A percentile compares a stretch with the other conserved stretches of the same genome.
These are phyloP conservation scores for Spergularia azorica DNA, from an alignment of 179 eudicot species.

Conservation along the genomic window DNA sequence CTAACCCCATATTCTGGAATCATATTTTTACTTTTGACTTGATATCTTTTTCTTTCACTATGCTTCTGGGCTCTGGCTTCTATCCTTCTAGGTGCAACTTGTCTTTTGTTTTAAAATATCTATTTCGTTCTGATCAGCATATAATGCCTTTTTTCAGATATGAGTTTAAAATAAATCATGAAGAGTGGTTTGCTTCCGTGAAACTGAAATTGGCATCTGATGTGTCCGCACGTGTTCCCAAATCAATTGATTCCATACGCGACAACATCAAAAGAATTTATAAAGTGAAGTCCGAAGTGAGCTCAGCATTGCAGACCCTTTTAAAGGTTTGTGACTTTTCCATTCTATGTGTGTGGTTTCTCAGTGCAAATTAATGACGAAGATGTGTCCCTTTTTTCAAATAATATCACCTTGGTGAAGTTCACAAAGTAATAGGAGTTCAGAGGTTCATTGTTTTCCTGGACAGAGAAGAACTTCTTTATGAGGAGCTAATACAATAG, in stretches of 20 bases:
- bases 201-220: constrained; percentile 66
- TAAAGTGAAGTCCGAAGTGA: constrained; percentile 81
- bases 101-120: constrained; percentile 9
- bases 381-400: constrained; percentile 1
- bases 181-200: constrained; percentile 71
- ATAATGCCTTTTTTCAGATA: constrained; percentile 47
- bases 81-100: constrained; percentile 1
- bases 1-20: too few species aligned
- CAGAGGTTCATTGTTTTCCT: neutral
- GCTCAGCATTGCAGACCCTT: constrained; percentile 60
- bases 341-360: neutral
- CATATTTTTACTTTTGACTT: too few species aligned
- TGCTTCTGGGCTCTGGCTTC: neutral
- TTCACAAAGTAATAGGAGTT: neutral
- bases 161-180: constrained; percentile 78
- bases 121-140: constrained; percentile 31
- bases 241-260: constrained; percentile 40
- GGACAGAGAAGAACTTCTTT: neutral
- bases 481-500: neutral
- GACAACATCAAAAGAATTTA: constrained; percentile 61
- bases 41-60: neutral
- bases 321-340: constrained; percentile 57
- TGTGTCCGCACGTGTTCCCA: constrained; percentile 47
- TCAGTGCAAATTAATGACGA: neutral
- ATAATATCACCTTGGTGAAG: neutral